Percentiles rank a stretch among this genome's conserved stretches.
Conservation (phyloP, 108 stramenopile species). For the Cafeteria roenbergensis region DNA sequence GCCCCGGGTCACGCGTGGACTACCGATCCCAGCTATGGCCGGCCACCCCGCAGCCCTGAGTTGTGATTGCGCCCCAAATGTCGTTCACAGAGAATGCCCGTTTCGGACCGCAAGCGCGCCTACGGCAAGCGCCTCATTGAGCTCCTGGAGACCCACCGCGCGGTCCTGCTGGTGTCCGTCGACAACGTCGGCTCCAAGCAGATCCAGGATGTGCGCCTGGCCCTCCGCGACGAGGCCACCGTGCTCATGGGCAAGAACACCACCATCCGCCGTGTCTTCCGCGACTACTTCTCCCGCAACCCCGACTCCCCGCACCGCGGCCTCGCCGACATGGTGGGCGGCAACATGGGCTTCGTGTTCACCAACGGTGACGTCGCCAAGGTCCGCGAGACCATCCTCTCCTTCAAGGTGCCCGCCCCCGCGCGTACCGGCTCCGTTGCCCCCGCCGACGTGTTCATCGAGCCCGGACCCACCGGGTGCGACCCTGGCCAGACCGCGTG, state of each 20-base stretch:
- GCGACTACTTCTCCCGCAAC: constrained; percentile 71
- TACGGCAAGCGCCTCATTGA: constrained; percentile 7
- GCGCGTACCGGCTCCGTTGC: constrained; percentile 86
- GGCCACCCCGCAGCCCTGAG: too few species aligned
- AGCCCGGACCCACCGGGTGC: constrained; percentile 92
- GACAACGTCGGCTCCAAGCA: constrained; percentile 98
- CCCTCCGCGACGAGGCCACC: constrained; percentile 76
- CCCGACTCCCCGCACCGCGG: constrained; percentile 61
- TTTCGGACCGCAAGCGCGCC: background rate
- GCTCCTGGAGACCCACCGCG: constrained; percentile 29
- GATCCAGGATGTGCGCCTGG: constrained; percentile 74
- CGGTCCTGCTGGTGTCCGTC: constrained; percentile 78
- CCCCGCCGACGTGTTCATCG: constrained; percentile 76
- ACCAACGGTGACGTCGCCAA: constrained; percentile 87
- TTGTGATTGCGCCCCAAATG: too few species aligned
- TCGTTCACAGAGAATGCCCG: constrained; percentile 5
- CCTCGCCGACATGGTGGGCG: constrained; percentile 59
- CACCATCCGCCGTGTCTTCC: constrained; percentile 93
- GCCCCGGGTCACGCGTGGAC: too few species aligned
- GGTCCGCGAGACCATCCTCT: constrained; percentile 56
- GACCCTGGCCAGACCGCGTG: constrained; percentile 99
- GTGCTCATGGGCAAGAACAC: constrained; percentile 97
- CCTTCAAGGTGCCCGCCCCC: constrained; percentile 67
- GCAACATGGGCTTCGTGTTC: constrained; percentile 98
- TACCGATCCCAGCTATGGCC: too few species aligned